Conservation (phyloP, 768 basidiomycete species). For the Gloeopeniophorella convolvens region DNA sequence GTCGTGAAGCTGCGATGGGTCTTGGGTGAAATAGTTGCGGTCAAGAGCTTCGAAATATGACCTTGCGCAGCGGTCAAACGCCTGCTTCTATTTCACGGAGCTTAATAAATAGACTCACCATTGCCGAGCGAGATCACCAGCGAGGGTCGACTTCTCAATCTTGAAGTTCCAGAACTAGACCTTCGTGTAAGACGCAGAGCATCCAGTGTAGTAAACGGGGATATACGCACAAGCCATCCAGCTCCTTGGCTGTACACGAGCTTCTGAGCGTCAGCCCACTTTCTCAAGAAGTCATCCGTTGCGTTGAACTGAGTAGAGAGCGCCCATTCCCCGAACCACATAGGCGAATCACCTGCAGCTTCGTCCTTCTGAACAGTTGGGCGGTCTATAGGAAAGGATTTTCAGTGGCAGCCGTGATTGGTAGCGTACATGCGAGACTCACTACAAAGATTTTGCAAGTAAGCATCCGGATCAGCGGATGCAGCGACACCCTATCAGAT, state of each 20-base stretch:
- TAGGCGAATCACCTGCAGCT: conserved; percentile 38
- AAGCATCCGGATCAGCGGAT: conserved; percentile 55
- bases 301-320: conserved; percentile 60
- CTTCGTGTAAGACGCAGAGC: not conserved
- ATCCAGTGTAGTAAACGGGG: not conserved
- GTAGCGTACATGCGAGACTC: conserved; percentile 21
- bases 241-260: conserved; percentile 49
- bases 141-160: conserved; percentile 47
- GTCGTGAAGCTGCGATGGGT: conserved; percentile 52
- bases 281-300: conserved; percentile 49
- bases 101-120: conserved; percentile 42
- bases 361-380: conserved; percentile 45
- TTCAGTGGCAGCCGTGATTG: not conserved
- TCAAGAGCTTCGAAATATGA: conserved; percentile 60
- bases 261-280: conserved; percentile 79
- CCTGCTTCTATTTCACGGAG: not conserved
- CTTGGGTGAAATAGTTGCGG: conserved; percentile 53
- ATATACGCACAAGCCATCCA: conserved; percentile 57
- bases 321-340: conserved; percentile 56
- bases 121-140: conserved; percentile 50
- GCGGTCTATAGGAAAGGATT: conserved; percentile 40
- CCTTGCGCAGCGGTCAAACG: conserved; percentile 34
- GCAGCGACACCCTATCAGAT: conserved; percentile 60
- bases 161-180: conserved; percentile 69
- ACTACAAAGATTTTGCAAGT: conserved; percentile 68